Conservation (phyloP, 1,284 basidiomycete genomes). For the Moesziomyces sp. region DNA sequence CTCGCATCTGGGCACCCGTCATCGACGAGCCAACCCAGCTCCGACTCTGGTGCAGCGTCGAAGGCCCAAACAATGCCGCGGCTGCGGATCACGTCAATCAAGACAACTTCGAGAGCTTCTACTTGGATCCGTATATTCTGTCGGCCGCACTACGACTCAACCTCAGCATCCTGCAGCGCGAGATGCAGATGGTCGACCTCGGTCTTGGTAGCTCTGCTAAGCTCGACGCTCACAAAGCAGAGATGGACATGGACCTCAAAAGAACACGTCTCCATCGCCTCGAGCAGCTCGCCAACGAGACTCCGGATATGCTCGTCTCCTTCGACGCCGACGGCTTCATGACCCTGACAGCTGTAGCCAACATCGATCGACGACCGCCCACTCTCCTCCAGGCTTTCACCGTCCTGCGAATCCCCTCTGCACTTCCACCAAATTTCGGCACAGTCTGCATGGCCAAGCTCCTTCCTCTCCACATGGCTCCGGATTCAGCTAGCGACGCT, state of each 20-base stretch:
- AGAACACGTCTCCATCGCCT: constrained; percentile 42
- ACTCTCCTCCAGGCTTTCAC: constrained; percentile 50
- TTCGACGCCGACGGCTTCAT: constrained; percentile 30
- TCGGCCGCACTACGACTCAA: constrained; percentile 39
- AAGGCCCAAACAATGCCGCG: not conserved
- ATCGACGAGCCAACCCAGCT: constrained; percentile 56
- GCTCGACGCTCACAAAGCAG: constrained; percentile 20
- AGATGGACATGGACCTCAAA: constrained; percentile 42
- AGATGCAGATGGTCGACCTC: constrained; percentile 53
- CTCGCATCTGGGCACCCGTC: constrained; percentile 53
- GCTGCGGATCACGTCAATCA: not conserved
- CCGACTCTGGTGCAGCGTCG: constrained; percentile 50
- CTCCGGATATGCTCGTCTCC: constrained; percentile 53
- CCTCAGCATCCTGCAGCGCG: constrained; percentile 41
- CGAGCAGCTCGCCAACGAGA: constrained; percentile 51
- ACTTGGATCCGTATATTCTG: constrained; percentile 37
- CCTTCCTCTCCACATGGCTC: constrained; percentile 16
- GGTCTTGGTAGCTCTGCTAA: constrained; percentile 24
- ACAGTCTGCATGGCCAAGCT: constrained; percentile 14
- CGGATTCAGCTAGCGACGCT: constrained; percentile 28
- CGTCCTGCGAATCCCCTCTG: constrained; percentile 39
- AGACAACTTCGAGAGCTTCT: constrained; percentile 9
- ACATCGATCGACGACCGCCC: constrained; percentile 54
- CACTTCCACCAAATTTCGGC: constrained; percentile 3
- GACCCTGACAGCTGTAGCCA: constrained; percentile 50